A percentile compares a stretch with the other conserved stretches of the same genome.
Conservation (phyloP, 2,329 filamentous ascomycete species). For the Ascochyta pisi region DNA sequence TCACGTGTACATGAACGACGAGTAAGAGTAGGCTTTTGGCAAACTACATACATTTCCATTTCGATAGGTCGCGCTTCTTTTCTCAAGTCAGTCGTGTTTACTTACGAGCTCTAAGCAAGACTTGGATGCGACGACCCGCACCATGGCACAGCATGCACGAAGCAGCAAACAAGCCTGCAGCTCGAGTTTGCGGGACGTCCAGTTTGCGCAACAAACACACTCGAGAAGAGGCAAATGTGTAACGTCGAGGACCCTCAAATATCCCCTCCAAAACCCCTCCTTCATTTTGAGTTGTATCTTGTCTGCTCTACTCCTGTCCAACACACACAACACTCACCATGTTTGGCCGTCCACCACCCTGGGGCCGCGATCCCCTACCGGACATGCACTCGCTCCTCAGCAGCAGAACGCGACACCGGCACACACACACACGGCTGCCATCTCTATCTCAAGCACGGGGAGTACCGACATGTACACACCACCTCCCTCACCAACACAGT, state of each 20-base stretch:
- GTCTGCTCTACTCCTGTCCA: too few relatives aligned
- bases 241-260: not conserved
- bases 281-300: not conserved
- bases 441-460: not conserved
- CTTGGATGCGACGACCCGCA: not conserved
- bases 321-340: not conserved
- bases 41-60: not conserved
- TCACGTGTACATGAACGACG: conserved; percentile 3
- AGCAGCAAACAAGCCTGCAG: conserved; percentile 4
- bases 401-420: not conserved
- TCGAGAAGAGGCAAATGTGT: not conserved
- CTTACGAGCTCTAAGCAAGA: not conserved
- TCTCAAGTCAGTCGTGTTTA: not conserved
- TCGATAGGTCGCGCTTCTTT: not conserved
- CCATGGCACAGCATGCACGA: not conserved
- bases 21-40: conserved; percentile 2
- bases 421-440: not conserved
- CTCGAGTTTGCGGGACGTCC: conserved; percentile 1
- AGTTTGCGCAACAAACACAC: conserved; percentile 10
- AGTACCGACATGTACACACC: not conserved
- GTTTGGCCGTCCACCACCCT: not conserved
- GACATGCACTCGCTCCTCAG: not conserved
- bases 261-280: not conserved
- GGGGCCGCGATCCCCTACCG: not conserved
- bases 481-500: not conserved